A percentile compares a stretch with the other conserved stretches of the same genome.
phyloP scores from a whole-genome alignment of 345 rosid genomes.

The Melastoma malabathricum region DNA sequence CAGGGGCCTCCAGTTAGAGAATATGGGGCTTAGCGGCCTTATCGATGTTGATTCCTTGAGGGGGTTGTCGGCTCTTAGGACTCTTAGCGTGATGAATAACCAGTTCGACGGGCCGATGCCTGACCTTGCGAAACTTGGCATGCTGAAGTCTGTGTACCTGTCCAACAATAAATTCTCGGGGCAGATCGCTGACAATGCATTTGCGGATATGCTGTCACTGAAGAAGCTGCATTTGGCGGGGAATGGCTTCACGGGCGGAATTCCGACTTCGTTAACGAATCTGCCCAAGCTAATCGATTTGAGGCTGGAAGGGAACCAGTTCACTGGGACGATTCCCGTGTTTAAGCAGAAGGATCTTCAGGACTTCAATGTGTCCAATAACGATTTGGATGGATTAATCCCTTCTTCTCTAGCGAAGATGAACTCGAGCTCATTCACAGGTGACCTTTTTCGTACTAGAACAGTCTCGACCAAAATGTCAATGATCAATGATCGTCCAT shows the following conservation, averaged over 20 bases:
- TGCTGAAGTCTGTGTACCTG: conserved; percentile 34
- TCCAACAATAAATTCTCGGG: conserved; percentile 51
- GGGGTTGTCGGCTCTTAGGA: conserved; percentile 19
- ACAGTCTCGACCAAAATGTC: background rate
- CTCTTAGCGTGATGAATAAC: conserved; percentile 51
- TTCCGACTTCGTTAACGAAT: conserved; percentile 39
- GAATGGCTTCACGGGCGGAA: conserved; percentile 35
- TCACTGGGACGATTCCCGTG: conserved; percentile 41
- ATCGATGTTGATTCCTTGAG: conserved; percentile 32
- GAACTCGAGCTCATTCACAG: conserved; percentile 28
- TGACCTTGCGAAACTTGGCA: conserved; percentile 18
- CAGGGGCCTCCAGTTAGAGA: conserved; percentile 33
- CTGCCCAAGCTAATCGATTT: conserved; percentile 31
- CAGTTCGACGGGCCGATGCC: conserved; percentile 49
- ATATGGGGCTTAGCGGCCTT: conserved; percentile 38
- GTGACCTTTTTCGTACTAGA: conserved; percentile 11
- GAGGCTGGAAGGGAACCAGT: conserved; percentile 39
- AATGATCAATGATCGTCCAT: background rate
- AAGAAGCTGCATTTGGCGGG: conserved; percentile 36
- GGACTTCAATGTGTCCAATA: conserved; percentile 33
- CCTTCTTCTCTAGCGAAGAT: conserved; percentile 27
- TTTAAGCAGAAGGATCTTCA: conserved; percentile 25
- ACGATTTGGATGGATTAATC: conserved; percentile 39
- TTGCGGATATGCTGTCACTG: conserved; percentile 35
- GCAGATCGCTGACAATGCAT: conserved; percentile 23